These are phyloP conservation scores for Ascochyta rabiei DNA, from an alignment of 2,329 filamentous ascomycete species.

Conservation along the genomic window DNA sequence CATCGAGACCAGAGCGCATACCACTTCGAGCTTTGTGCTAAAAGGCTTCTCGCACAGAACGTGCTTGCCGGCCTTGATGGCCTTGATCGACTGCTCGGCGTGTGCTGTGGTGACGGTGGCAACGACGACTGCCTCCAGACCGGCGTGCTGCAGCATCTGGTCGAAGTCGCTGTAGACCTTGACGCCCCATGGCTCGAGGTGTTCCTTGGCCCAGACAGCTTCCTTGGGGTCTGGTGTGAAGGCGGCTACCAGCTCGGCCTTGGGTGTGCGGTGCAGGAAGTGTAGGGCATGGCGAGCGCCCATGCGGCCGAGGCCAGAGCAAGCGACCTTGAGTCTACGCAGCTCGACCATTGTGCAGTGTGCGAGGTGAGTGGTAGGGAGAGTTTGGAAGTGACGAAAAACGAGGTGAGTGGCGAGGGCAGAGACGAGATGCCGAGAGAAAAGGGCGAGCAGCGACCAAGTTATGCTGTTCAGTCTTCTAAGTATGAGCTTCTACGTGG, in stretches of 20 bases:
- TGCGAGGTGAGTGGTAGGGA: too few species aligned
- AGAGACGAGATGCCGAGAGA: not conserved
- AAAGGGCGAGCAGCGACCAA: not conserved
- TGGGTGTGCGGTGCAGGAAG: conserved; percentile 54
- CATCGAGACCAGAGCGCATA: conserved; percentile 43
- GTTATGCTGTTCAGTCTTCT: not conserved
- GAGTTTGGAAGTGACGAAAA: too few species aligned
- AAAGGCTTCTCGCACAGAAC: conserved; percentile 67
- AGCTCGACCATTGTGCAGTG: conserved; percentile 39
- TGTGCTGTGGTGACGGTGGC: conserved; percentile 63
- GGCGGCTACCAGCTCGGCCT: conserved; percentile 55
- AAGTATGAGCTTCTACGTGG: not conserved
- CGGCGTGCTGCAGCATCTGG: conserved; percentile 62
- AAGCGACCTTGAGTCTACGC: conserved; percentile 53
- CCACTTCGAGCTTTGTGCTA: conserved; percentile 64
- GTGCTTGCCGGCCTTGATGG: conserved; percentile 61
- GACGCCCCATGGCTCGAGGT: conserved; percentile 60
- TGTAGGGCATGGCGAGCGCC: conserved; percentile 56
- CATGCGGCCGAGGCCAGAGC: conserved; percentile 58
- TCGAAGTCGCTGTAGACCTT: conserved; percentile 61
- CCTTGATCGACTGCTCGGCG: conserved; percentile 62
- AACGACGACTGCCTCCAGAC: conserved; percentile 62
- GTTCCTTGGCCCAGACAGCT: conserved; percentile 55
- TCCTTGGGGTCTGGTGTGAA: conserved; percentile 53
- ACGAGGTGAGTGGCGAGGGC: not conserved